Conservation (phyloP, 208 protist species). For the Tritrichomonas musculus region DNA sequence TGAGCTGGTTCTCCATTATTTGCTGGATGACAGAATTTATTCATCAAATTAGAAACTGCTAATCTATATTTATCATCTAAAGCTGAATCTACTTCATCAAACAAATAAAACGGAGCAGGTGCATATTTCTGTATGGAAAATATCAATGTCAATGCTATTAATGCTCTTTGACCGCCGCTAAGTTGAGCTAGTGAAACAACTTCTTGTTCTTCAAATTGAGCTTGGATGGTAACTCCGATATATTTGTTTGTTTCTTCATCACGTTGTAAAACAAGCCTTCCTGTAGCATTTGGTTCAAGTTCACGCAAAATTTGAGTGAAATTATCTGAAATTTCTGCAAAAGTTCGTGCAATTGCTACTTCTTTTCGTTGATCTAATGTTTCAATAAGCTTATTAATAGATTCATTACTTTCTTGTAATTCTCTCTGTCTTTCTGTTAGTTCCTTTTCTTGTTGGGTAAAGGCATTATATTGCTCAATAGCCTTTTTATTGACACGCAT, state of each 20-base stretch:
- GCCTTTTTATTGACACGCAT: conserved; percentile 26
- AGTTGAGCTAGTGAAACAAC: not conserved
- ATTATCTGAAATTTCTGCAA: conserved; percentile 25
- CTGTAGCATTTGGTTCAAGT: not conserved
- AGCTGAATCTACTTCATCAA: conserved; percentile 25
- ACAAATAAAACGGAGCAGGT: conserved; percentile 27
- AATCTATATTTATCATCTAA: not conserved
- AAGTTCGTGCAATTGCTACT: not conserved
- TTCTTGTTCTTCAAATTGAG: not conserved
- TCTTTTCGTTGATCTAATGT: not conserved
- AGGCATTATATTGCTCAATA: not conserved
- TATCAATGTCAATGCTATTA: conserved; percentile 1
- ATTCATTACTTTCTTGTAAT: not conserved
- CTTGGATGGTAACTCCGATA: not conserved
- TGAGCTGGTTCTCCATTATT: not conserved
- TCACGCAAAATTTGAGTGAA: conserved; percentile 11
- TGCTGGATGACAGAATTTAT: not conserved
- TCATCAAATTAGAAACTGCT: not conserved
- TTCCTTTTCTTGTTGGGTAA: not conserved
- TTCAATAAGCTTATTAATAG: not conserved
- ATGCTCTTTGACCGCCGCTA: not conserved
- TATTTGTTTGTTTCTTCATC: not conserved
- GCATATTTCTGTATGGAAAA: conserved; percentile 16
- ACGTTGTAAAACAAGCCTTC: not conserved
- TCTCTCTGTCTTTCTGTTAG: not conserved